Base-by-base conservation (phyloP, 805 yeast genomes). In the Teunomyces funiuensis region DNA sequence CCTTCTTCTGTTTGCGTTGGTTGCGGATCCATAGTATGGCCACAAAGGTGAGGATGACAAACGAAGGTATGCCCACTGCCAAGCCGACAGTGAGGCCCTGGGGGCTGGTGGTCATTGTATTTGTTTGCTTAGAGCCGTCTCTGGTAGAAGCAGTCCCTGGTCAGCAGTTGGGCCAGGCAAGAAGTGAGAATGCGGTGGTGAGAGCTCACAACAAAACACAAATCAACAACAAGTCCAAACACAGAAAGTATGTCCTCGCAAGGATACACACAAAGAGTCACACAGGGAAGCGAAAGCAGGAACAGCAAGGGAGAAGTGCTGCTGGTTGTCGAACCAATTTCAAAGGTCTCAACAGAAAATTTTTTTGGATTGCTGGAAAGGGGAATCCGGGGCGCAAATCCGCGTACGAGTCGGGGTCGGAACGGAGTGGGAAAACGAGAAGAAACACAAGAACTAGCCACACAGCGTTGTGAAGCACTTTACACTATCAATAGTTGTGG, bases 61-160 rank as follows among this genome's bases (percentile, higher is more conserved):
- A 54, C 22, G 66, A 52, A 3, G 74, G 74, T 15, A 69, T 50
- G 5, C 74, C 74, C 15, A 70, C 66, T 14, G 71, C 69, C 28
- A 70, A 53, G 2, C 74, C 74, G 11, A 69, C 73, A 5, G 74
- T 64, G 41, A 68, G 52, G n/a, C 39, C 39, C 3, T 31, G 22
- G 18, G 37, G n/a, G 28, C 25, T 19, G 18, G 25, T 23, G 28
- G 22, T 33, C 9, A 9, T 23, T 23, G 9, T 23, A 9, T 23
- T n/a, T n/a, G n/a, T n/a, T n/a, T n/a, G n/a, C n/a, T n/a, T n/a
- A n/a, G n/a, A n/a, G n/a, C n/a, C n/a, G n/a, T n/a, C n/a, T n/a
- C n/a, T 22, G 25, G 25, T 22, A 7, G 11, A 5, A 6, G 9
- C 25, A 19, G 25, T n/a, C n/a, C n/a, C n/a, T n/a, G n/a, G n/a